Evolutionary conservation across 129 eudicot species (phyloP), one percentile per base, ranked within the genome.

Genomic region (Gnaphalium uliginosum): DNA sequence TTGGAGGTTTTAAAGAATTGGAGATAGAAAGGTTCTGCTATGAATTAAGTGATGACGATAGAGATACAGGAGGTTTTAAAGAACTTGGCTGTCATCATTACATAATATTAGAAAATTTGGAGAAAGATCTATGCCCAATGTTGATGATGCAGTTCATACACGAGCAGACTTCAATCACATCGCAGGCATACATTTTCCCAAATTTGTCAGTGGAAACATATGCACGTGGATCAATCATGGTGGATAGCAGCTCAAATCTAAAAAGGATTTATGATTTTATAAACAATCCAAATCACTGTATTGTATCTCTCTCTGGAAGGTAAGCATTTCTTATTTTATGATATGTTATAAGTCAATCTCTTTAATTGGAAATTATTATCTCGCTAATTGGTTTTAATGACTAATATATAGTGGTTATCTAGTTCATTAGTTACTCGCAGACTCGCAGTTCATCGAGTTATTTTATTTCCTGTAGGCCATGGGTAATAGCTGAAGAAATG

Each of bases 291-390:
- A 72, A 85, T 70, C 87, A 89, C 73, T 57, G 85, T 39, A 88
- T 91, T 24, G 82, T 83, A 61, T 88, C 97, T 19, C 83, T 85
- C 51, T 81, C 74, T 57, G 96, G 97, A 84, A 91, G 96, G 95
- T 91, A 81, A 59, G 66, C 46, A 71, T 59, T 50, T 46, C 17
- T 13, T 46, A 8, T 8, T 46, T 9, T 46, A 8, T 46, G 17
- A 50, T 50, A 50, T 0, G n/a, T 50, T 15, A 15, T 56, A 39
- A 32, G 3, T 73, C 26, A 24, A 54, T 11, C 25, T 15, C 6
- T 46, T 43, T 5, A 37, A 43, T 8, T 8, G 30, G 69, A 50
- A 24, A 8, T 76, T 35, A 1, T 29, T 37, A 8, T 35, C 54
- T 33, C 2, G 58, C 22, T 13, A 79, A 6, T 33, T 54, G 24